Evolutionary conservation across 1,284 basidiomycete species (phyloP), one percentile per base, ranked within the genome.

Genomic region (Puccinia sorghi): DNA sequence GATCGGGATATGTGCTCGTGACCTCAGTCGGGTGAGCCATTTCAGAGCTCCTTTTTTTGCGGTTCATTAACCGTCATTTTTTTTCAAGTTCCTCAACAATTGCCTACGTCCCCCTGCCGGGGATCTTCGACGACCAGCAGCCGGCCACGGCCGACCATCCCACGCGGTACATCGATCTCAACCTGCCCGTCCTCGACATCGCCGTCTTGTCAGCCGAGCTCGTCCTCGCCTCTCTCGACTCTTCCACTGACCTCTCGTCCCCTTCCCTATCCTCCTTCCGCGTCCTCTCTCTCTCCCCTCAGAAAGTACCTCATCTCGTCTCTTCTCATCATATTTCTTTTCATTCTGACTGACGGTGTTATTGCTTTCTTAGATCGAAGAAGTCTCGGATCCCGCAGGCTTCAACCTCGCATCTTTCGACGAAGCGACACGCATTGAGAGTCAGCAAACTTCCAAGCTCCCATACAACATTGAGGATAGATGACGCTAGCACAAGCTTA

Each of bases 21-120:
- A 70, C 76, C 22, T 78, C 76, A 50, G 76, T 56, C n/a, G 76
- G 76, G 76, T 78, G 48, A 48, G 76, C 59, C 7, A 6, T 39
- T 56, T 9, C 22, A 41, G 32, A 39, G 15, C 9, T 13, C 54
- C 25, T 48, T 17, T 32, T 22, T 20, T 37, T 43, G 11, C 8
- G 22, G 11, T 27, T 22, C 25, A 50, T 22, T 59, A n/a, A 61
- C 22, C 13, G n/a, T 20, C 41, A 22, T 39, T 27, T 57, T 41
- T 43, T 37, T 48, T 70, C 67, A 56, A 78, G 76, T 12, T 78
- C 76, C 4, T 78, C 76, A 32, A 70, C 66, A 7, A 41, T 78
- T 20, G 76, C 76, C 17, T 54, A 70, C 11, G n/a, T 78, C 25
- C 66, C 67, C 2, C 20, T 71, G 15, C 48, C 67, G 39, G 39